Conservation (phyloP, 2,329 filamentous ascomycete genomes). For the Truncatella angustata region DNA sequence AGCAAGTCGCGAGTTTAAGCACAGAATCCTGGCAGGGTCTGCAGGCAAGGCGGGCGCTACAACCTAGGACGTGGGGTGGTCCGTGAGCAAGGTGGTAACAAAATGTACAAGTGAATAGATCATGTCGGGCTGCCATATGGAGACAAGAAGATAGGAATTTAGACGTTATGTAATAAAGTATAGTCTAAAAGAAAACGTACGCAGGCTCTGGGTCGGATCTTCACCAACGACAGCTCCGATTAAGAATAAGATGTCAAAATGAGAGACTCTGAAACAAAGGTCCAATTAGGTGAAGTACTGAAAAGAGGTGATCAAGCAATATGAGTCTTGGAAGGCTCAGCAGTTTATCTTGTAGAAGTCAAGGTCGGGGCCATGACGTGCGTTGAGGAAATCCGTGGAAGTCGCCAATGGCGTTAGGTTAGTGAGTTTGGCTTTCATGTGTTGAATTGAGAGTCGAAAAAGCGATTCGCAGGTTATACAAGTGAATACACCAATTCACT, state of each 20-base stretch:
- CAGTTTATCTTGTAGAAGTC: too few species aligned
- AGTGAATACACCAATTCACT: too few species aligned
- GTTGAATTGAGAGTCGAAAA: background rate
- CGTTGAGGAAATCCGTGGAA: background rate
- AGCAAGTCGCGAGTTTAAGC: conserved; percentile 54
- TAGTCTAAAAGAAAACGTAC: background rate
- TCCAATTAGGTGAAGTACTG: too few species aligned
- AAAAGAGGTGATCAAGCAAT: too few species aligned
- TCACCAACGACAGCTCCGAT: too few species aligned
- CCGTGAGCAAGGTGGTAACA: conserved; percentile 44
- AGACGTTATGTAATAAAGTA: background rate
- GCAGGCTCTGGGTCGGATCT: background rate
- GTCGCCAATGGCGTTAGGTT: background rate
- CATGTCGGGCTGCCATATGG: background rate
- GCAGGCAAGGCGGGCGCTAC: conserved; percentile 48
- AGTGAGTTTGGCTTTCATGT: background rate
- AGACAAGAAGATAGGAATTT: too few species aligned
- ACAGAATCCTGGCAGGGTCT: conserved; percentile 44
- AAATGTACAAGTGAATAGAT: conserved; percentile 53
- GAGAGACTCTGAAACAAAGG: too few species aligned
- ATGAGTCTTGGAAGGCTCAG: too few species aligned
- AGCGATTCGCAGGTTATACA: background rate
- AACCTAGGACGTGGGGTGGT: conserved; percentile 40
- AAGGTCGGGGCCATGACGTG: background rate
- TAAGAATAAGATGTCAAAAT: too few species aligned